Evolutionary conservation across 352 stramenopile genomes (phyloP).

Genomic region (Blastocystis sp.): DNA sequence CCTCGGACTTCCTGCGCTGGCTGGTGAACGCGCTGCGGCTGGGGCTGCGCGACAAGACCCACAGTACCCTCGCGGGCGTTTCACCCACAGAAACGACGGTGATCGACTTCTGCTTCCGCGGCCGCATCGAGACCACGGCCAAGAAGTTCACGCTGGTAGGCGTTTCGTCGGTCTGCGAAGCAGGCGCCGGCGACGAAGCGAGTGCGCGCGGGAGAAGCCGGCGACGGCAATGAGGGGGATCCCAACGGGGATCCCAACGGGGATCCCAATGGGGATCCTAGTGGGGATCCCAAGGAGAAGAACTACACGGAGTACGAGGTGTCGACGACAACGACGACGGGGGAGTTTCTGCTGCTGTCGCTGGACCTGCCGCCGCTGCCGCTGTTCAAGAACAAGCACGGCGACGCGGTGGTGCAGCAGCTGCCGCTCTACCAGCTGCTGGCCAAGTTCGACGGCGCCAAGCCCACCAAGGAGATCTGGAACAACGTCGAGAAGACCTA

Average conservation of each 20-base stretch:
- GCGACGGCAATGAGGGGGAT: constrained; percentile 58
- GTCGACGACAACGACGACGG: constrained; percentile 59
- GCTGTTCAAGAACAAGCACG: constrained; percentile 90
- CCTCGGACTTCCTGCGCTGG: constrained; percentile 88
- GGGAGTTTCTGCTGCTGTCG: constrained; percentile 77
- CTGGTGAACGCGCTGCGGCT: constrained; percentile 83
- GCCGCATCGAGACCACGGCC: constrained; percentile 80
- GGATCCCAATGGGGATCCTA: constrained; percentile 57
- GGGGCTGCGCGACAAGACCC: constrained; percentile 60
- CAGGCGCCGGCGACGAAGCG: constrained; percentile 61
- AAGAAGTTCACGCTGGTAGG: constrained; percentile 61
- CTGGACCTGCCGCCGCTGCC: constrained; percentile 91
- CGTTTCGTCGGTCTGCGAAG: neutral
- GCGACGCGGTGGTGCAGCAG: constrained; percentile 62
- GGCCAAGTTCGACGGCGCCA: constrained; percentile 85
- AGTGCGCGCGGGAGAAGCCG: constrained; percentile 62
- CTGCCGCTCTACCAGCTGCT: constrained; percentile 88
- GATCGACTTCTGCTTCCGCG: constrained; percentile 79
- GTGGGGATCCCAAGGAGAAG: constrained; percentile 36
- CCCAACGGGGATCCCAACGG: constrained; percentile 58
- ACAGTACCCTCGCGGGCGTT: neutral
- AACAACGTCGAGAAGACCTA: constrained; percentile 79
- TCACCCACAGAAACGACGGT: constrained; percentile 57
- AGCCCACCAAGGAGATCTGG: constrained; percentile 64
- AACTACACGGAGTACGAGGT: constrained; percentile 50